A percentile compares a stretch with the other conserved stretches of the same genome.
Evolutionary conservation across 495 filamentous ascomycete species (phyloP).

Genomic region (Neurospora sp.): DNA sequence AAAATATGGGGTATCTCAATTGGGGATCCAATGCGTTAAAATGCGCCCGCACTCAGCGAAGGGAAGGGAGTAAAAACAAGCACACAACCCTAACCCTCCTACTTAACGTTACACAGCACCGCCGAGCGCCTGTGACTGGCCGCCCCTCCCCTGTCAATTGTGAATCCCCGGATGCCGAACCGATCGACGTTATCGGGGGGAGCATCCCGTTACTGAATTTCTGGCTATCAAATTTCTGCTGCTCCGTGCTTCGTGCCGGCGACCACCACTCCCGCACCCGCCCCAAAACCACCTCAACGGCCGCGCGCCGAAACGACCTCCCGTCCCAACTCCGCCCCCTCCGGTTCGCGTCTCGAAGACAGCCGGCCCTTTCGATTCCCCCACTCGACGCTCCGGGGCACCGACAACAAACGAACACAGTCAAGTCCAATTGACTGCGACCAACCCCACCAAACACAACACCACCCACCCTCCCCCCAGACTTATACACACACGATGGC

Average conservation of each 20-base stretch:
- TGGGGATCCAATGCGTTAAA: background rate
- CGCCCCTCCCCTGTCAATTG: background rate
- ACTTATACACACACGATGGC: constrained; percentile 28
- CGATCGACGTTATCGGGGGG: background rate
- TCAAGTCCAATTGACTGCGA: constrained; percentile 1
- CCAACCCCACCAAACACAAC: constrained; percentile 5
- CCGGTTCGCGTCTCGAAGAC: background rate
- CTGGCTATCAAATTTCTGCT: background rate
- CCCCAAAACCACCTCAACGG: background rate
- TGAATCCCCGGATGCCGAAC: background rate
- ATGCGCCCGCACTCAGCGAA: background rate
- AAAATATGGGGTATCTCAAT: background rate
- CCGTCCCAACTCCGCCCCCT: background rate
- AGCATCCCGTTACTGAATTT: background rate
- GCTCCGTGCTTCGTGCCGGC: background rate
- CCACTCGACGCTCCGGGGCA: background rate
- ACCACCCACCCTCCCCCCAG: background rate
- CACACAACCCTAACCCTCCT: background rate
- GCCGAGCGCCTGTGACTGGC: background rate
- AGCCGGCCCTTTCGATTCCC: background rate
- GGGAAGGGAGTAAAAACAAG: no score
- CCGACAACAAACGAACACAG: background rate
- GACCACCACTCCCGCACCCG: background rate
- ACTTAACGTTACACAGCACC: background rate
- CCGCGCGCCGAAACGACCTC: background rate